phyloP scores from a whole-genome alignment of 1,284 basidiomycete species.

The Jaminaea rosea region DNA sequence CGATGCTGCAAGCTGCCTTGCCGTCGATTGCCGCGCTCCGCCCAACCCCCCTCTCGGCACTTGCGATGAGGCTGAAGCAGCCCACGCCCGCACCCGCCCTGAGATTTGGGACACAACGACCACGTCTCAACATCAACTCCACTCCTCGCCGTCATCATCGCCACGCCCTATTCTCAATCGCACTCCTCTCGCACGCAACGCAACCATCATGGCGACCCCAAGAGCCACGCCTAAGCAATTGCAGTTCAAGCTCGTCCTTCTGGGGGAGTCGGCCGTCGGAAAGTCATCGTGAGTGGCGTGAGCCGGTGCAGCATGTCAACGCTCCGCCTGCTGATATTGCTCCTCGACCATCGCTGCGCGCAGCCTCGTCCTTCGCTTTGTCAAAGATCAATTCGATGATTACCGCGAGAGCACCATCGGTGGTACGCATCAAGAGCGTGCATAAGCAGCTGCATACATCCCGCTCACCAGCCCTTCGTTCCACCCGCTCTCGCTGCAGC shows the following conservation, averaged over 20 bases:
- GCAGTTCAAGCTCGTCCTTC: constrained; percentile 34
- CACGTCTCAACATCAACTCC: not conserved
- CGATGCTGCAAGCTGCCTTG: no score
- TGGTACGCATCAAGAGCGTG: constrained; percentile 9
- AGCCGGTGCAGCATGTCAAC: no score
- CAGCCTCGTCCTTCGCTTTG: constrained; percentile 81
- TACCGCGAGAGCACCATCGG: constrained; percentile 62
- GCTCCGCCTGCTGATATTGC: not conserved
- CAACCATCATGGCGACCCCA: not conserved
- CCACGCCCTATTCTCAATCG: not conserved
- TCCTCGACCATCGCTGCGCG: not conserved
- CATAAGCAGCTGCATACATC: not conserved
- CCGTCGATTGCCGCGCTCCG: no score
- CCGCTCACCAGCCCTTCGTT: not conserved
- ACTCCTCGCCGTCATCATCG: no score
- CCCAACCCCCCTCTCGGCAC: no score
- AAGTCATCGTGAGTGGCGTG: constrained; percentile 60
- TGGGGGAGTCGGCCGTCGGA: constrained; percentile 67
- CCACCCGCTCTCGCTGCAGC: constrained; percentile 41
- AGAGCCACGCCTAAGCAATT: constrained; percentile 3
- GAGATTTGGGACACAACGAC: no score
- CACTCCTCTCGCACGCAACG: not conserved
- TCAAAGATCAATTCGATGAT: constrained; percentile 95
- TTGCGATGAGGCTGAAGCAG: no score
- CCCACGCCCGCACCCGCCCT: no score